Conservation (phyloP, 768 basidiomycete genomes). For the Fomitopsis serialis region DNA sequence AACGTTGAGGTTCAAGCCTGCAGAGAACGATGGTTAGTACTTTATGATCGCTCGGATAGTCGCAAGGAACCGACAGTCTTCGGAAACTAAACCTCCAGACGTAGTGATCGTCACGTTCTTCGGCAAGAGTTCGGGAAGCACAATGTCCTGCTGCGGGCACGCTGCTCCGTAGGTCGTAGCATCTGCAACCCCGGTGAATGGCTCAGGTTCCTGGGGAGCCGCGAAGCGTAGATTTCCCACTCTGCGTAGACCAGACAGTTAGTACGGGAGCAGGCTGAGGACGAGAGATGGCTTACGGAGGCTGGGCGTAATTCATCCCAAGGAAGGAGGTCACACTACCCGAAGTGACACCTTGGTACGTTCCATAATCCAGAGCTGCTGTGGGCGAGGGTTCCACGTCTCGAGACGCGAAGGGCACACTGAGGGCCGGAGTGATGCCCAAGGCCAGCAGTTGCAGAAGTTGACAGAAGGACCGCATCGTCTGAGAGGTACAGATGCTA, state of each 20-base stretch:
- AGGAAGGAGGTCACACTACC: neutral
- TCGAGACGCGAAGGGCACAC: neutral
- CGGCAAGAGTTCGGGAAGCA: neutral
- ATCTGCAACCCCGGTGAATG: neutral
- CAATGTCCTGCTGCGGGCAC: constrained; percentile 1
- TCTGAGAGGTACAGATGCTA: too few relatives aligned
- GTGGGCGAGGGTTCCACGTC: neutral
- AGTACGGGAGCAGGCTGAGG: too few relatives aligned
- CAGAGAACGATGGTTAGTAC: neutral
- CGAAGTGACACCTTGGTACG: neutral
- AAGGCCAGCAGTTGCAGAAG: neutral
- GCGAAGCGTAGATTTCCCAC: constrained; percentile 1
- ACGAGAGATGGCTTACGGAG: neutral
- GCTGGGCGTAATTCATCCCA: constrained; percentile 1
- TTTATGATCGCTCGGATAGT: neutral
- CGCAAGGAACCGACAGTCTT: neutral
- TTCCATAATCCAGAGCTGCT: neutral
- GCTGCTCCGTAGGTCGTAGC: neutral
- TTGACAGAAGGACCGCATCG: neutral
- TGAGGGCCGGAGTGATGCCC: neutral
- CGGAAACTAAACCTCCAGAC: neutral
- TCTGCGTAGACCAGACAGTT: neutral
- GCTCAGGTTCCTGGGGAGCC: neutral
- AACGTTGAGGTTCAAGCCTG: neutral
- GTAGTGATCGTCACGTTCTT: neutral